These are phyloP conservation scores for Taxillus chinensis DNA, from an alignment of 164 flowering plant species.

Conservation along the genomic window DNA sequence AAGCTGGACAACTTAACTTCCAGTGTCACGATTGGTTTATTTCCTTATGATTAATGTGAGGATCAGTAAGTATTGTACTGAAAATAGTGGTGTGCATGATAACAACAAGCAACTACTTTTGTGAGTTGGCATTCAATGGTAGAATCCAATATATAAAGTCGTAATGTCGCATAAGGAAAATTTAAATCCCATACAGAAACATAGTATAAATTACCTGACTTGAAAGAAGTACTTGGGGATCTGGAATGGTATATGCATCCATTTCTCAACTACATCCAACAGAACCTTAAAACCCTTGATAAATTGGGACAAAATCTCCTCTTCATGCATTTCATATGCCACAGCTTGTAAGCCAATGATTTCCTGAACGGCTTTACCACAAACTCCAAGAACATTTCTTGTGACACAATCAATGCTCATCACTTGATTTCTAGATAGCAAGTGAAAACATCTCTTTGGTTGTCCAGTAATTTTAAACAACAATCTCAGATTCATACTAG, in stretches of 20 bases:
- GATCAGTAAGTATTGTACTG: no score
- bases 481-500: conserved; percentile 24
- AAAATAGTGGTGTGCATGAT: no score
- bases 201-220: conserved; percentile 39
- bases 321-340: conserved; percentile 14
- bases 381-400: conserved; percentile 30
- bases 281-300: conserved; percentile 29
- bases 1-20: no score
- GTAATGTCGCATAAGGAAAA: no score
- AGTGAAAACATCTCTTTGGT: conserved; percentile 19
- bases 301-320: conserved; percentile 11
- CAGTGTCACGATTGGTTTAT: no score
- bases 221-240: conserved; percentile 56
- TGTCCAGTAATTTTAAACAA: conserved; percentile 26
- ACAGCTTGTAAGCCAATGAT: conserved; percentile 27
- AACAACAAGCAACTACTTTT: no score
- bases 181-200: neutral
- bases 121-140: no score
- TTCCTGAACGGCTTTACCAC: conserved; percentile 35
- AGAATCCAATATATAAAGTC: no score
- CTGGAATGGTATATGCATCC: conserved; percentile 48
- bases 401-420: conserved; percentile 19
- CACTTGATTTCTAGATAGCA: conserved; percentile 20
- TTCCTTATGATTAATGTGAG: no score
- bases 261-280: conserved; percentile 22